Base-by-base conservation (phyloP, 495 filamentous ascomycete species). In the Xanthoparmelia taractica region DNA sequence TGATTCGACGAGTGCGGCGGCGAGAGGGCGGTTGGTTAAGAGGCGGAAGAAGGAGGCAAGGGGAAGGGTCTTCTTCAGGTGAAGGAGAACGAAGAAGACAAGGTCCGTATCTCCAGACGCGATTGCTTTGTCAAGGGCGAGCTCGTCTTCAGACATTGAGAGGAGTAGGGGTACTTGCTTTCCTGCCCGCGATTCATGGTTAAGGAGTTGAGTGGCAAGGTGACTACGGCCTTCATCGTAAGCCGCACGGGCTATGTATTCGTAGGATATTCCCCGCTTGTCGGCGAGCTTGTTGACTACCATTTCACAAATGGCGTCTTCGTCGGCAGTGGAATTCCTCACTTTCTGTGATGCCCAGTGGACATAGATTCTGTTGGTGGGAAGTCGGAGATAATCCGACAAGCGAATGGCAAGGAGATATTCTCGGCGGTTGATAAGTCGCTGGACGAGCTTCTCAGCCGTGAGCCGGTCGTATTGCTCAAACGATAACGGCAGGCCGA, bases 341-440 rank as follows among this genome's bases (percentile, higher is more conserved):
- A 97, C 95, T 73, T 97, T 98, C 73, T 94, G 86, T 31, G 88
- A 89, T 15, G 95, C 94, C 94, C 94, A 98, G 72, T 96, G 91
- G 18, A 95, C 91, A 67, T 96, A 96, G 60, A 98, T 95, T 59
- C 82, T 85, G 68, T 94, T 90, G 12, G 90, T 91, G 2, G 95
- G 87, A 20, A 98, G 81, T 50, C 85, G 86, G 0, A 98, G 79
- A 72, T 91, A 97, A 61, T 90, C 87, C 3, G 93, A 91, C n/a
- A 97, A 81, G 20, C 87, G 84, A 29, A 98, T 84, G 2, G 95
- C 95, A 12, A 97, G 83, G 3, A 96, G 80, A 73, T 97, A 97
- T 74, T 97, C 90, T 63, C 90, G 86, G 7, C 94, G 85, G 67
- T 90, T 94, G 15, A 96, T 84, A 0, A 98, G 82, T 34, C 94